These are phyloP conservation scores for Paragyromitra xinjiangensis DNA, from an alignment of 495 filamentous ascomycete genomes.

Conservation along the genomic window DNA sequence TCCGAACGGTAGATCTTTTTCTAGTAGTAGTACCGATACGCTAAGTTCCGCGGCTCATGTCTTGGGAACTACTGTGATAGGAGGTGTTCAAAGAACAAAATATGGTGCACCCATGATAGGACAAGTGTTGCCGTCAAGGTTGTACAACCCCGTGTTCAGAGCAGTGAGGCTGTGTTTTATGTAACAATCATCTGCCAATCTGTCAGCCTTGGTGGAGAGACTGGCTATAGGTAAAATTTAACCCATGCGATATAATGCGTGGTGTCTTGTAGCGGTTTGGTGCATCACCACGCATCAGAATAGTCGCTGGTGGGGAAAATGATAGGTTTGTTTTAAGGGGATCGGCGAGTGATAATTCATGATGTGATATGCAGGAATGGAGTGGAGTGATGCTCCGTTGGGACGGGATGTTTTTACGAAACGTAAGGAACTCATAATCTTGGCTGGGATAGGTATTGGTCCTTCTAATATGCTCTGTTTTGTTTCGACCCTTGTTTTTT, in stretches of 20 bases:
- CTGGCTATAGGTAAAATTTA: not conserved
- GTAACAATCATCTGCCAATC: not conserved
- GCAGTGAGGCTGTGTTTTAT: not conserved
- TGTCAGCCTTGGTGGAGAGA: slow-evolving; percentile 6
- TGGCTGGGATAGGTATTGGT: no score
- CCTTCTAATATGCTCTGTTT: no score
- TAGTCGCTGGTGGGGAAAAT: not conserved
- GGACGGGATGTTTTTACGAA: no score
- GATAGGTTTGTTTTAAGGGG: not conserved
- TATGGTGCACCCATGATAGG: not conserved
- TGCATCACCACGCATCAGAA: not conserved
- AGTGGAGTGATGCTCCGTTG: not conserved
- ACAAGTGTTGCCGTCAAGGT: not conserved
- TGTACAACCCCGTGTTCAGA: slow-evolving; percentile 1
- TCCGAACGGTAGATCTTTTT: slow-evolving; percentile 11
- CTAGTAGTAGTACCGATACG: slow-evolving; percentile 30
- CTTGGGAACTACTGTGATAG: slow-evolving; percentile 9
- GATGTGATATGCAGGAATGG: not conserved
- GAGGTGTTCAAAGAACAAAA: not conserved
- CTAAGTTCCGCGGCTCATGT: slow-evolving; percentile 24
- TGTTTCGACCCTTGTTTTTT: no score
- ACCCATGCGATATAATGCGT: not conserved
- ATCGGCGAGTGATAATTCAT: slow-evolving; percentile 9
- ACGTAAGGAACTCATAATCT: no score
- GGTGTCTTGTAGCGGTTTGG: not conserved